Conservation (phyloP, 108 stramenopile genomes). For the Discostella pseudostelligera region DNA sequence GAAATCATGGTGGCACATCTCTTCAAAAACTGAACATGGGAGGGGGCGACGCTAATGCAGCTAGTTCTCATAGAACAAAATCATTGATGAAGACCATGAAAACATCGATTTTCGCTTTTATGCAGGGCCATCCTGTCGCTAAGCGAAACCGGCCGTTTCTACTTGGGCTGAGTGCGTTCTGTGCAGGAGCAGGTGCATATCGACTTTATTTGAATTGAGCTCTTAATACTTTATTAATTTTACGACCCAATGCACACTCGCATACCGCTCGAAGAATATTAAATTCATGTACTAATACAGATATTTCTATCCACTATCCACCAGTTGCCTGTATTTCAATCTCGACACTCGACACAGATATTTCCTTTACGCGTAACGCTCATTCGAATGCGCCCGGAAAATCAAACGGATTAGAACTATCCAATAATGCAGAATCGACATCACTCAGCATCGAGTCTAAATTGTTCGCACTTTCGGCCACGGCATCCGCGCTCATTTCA, state of each 20-base stretch:
- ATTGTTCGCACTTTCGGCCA: conserved; percentile 21
- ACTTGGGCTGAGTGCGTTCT: conserved; percentile 39
- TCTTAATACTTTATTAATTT: not conserved
- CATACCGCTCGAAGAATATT: too few relatives aligned
- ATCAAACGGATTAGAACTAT: conserved; percentile 18
- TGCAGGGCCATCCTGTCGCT: conserved; percentile 9
- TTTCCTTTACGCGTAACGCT: not conserved
- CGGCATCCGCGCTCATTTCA: conserved; percentile 25
- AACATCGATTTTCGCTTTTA: not conserved
- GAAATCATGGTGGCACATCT: not conserved
- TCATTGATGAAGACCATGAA: conserved; percentile 2
- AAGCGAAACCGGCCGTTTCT: conserved; percentile 30
- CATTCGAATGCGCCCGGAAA: conserved; percentile 34
- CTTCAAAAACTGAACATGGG: not conserved
- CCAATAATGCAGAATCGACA: conserved; percentile 9
- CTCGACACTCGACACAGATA: too few relatives aligned
- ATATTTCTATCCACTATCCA: too few relatives aligned
- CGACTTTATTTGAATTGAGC: conserved; percentile 56
- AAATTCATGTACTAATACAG: too few relatives aligned
- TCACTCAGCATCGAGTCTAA: conserved; percentile 20
- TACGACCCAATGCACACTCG: too few relatives aligned
- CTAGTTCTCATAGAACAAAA: not conserved
- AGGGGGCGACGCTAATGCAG: not conserved
- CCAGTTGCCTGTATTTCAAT: too few relatives aligned
- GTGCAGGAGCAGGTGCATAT: conserved; percentile 63